Conservation (phyloP, 2,329 filamentous ascomycete species). For the Beauveria varroae region DNA sequence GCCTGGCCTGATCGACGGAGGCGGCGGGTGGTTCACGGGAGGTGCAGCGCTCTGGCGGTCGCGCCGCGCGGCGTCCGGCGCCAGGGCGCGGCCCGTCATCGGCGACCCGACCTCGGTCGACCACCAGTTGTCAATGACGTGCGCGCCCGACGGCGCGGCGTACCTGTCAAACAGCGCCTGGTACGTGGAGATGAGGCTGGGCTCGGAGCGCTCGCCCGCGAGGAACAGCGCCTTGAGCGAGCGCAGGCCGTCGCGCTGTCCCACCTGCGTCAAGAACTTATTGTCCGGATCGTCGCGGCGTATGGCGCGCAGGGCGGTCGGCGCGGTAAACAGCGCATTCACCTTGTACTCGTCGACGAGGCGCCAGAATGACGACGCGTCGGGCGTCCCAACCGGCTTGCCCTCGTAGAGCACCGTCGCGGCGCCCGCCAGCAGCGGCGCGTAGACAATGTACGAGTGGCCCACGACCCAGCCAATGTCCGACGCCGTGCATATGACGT, state of each 20-base stretch:
- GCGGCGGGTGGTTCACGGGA: constrained; percentile 9
- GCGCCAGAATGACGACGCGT: constrained; percentile 83
- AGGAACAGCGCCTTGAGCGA: constrained; percentile 70
- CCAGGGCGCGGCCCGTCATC: constrained; percentile 48
- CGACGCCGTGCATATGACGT: constrained; percentile 65
- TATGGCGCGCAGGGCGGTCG: constrained; percentile 80
- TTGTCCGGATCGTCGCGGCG: constrained; percentile 77
- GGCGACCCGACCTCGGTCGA: constrained; percentile 52
- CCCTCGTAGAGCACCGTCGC: constrained; percentile 87
- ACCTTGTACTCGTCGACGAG: constrained; percentile 80
- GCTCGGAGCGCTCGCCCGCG: constrained; percentile 84
- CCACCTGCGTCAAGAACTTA: constrained; percentile 53
- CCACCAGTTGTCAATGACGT: constrained; percentile 55
- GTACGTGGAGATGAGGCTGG: constrained; percentile 75
- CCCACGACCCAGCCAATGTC: constrained; percentile 78
- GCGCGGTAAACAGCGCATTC: constrained; percentile 77
- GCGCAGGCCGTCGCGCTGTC: constrained; percentile 61
- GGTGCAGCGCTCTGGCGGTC: too few species aligned
- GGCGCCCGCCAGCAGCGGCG: constrained; percentile 74
- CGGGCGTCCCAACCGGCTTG: constrained; percentile 85
- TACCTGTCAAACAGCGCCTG: constrained; percentile 63
- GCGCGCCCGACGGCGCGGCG: constrained; percentile 48
- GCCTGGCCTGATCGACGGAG: constrained; percentile 59
- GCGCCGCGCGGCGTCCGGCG: constrained; percentile 47
- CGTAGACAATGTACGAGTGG: constrained; percentile 81